Base-by-base conservation (phyloP, 495 filamentous ascomycete genomes). In the Lasiosphaeria ovina region DNA sequence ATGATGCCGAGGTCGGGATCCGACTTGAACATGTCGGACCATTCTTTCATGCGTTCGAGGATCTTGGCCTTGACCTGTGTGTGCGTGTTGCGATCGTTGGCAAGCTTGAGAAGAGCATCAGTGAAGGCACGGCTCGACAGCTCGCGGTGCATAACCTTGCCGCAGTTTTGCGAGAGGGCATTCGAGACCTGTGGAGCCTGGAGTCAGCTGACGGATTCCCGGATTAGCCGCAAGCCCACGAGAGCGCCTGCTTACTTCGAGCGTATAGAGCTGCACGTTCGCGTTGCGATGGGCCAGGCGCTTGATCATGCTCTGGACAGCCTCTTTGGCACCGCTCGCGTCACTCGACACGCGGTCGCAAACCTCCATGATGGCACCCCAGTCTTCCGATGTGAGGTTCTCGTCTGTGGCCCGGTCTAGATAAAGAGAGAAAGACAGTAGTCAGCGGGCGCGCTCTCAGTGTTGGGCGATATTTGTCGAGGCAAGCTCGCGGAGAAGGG, bases 341-440 rank as follows among this genome's bases (percentile, higher is more conserved):
- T 81, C 74, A 54, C 69, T 76, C 34, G 69, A 77, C 47, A 97
- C 94, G 70, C 92, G 93, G 75, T 98, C 94, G 82, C 93, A 97
- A 58, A 98, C 92, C 82, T 98, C 94, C 75, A 98, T 87, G 74
- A 98, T 98, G 72, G 88, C 92, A 68, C 94, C 94, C 94, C 94
- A 98, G 76, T 98, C 97, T 79, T 98, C 95, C 48, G 89, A 90
- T 8, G 94, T 98, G 69, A 97, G 84, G 73, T 96, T 98, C 81
- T 98, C 94, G 73, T 98, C 94, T 52, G 94, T 98, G 73, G 95
- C 93, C 84, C 96, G 97, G 77, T 89, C 94, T 98, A 64, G 62
- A 47, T n/a, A n/a, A n/a, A n/a, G 5, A n/a, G 44, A 14, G 16
- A 47, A n/a, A 63, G 31, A 56, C 33, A 32, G 17, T 40, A 5